Evolutionary conservation across 2,329 filamentous ascomycete genomes (phyloP).

Genomic region (Talaromyces sp.): DNA sequence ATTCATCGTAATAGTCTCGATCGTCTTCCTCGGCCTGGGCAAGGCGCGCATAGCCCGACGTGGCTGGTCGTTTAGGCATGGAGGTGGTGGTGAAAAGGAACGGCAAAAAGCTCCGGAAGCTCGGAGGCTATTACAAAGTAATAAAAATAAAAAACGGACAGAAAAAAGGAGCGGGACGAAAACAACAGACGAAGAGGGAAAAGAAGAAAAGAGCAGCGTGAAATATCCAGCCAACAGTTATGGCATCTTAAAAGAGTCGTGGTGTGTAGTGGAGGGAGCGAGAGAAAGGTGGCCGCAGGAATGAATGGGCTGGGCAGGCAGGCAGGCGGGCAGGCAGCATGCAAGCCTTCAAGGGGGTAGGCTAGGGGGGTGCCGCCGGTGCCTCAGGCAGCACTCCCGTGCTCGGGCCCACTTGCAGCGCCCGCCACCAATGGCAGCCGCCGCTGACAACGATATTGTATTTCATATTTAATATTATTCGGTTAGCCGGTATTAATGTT

Average conservation of each 20-base stretch:
- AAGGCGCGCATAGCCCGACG: constrained; percentile 79
- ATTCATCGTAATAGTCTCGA: constrained; percentile 49
- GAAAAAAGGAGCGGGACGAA: not conserved
- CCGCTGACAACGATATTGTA: not conserved
- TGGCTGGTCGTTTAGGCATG: constrained; percentile 67
- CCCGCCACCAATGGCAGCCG: not conserved
- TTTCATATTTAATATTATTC: too few relatives aligned
- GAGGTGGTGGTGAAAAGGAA: constrained; percentile 17
- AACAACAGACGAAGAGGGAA: not conserved
- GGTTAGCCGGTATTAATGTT: too few relatives aligned
- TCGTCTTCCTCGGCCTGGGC: constrained; percentile 70
- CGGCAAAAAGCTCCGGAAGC: not conserved
- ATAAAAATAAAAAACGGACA: not conserved
- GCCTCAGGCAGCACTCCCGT: not conserved
- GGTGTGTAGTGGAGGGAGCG: not conserved
- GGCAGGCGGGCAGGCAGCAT: not conserved
- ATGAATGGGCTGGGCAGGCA: too few relatives aligned
- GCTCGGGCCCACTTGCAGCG: not conserved
- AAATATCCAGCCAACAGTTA: not conserved
- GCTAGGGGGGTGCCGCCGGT: not conserved
- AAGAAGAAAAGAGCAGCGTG: not conserved
- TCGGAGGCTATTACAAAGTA: not conserved
- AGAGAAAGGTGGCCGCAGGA: constrained; percentile 1
- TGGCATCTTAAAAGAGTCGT: not conserved
- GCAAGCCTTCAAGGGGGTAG: not conserved